These are phyloP conservation scores for Pyrus bretschneideri DNA, from an alignment of 306 rosid species.

Conservation along the genomic window DNA sequence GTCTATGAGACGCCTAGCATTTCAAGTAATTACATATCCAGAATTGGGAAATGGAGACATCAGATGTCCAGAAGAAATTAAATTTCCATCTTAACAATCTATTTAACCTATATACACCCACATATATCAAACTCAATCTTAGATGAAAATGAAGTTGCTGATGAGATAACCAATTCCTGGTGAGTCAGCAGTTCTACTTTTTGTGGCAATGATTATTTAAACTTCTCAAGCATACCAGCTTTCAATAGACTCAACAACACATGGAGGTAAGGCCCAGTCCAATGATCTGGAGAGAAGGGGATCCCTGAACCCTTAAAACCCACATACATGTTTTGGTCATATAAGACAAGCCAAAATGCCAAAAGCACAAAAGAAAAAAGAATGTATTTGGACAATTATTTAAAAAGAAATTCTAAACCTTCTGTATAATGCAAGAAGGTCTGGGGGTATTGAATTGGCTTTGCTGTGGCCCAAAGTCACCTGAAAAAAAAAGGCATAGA, in stretches of 20 bases:
- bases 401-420: constrained; percentile 37
- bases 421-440: constrained; percentile 60
- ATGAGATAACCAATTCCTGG: neutral
- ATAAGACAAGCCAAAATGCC: neutral
- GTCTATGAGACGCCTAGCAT: neutral
- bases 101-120: neutral
- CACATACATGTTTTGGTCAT: neutral
- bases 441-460: constrained; percentile 43
- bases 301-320: neutral
- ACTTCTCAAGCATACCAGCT: neutral
- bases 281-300: neutral
- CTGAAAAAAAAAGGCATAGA: constrained; percentile 29
- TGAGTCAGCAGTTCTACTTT: neutral
- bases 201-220: neutral
- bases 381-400: neutral
- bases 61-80: too few relatives aligned
- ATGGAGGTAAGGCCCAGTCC: neutral
- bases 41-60: neutral
- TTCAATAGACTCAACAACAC: neutral
- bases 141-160: neutral
- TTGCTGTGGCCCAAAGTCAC: constrained; percentile 23
- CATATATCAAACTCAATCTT: neutral
- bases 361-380: neutral
- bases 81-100: neutral
- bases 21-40: neutral